These are phyloP conservation scores for Nigrospora oryzae DNA, from an alignment of 2,329 filamentous ascomycete species.

Conservation along the genomic window DNA sequence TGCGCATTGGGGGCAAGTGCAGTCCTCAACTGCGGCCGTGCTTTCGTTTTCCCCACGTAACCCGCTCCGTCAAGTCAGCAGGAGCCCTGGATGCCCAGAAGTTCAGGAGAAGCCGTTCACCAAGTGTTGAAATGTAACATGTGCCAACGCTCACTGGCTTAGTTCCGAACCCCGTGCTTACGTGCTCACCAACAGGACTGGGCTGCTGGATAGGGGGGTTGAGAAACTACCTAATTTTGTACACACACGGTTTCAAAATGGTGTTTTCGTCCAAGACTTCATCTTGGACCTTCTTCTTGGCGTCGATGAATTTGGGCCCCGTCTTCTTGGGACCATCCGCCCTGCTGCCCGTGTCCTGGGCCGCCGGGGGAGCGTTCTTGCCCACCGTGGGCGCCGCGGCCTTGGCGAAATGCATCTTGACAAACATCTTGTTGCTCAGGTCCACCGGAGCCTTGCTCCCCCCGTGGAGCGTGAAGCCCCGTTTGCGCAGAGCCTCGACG, in stretches of 20 bases:
- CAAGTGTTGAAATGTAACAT: too few relatives aligned
- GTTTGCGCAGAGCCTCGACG: constrained; percentile 68
- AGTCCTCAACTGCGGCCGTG: too few relatives aligned
- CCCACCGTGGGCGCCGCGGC: constrained; percentile 65
- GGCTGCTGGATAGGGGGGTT: too few relatives aligned
- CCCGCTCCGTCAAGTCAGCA: too few relatives aligned
- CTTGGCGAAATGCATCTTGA: constrained; percentile 93
- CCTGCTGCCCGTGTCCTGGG: constrained; percentile 54
- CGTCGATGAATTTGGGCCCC: constrained; percentile 40
- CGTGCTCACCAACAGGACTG: too few relatives aligned
- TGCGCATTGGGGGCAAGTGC: too few relatives aligned
- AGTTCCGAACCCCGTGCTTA: neutral
- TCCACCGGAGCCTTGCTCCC: constrained; percentile 58
- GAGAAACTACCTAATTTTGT: constrained; percentile 66
- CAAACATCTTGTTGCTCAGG: constrained; percentile 94
- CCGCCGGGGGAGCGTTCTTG: constrained; percentile 49
- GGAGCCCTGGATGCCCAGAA: too few relatives aligned
- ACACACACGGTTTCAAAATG: constrained; percentile 88
- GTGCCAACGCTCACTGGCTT: too few relatives aligned
- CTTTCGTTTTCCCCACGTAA: too few relatives aligned
- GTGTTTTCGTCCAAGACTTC: constrained; percentile 54
- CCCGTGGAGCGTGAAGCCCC: constrained; percentile 78
- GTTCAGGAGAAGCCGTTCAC: too few relatives aligned
- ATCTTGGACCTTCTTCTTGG: constrained; percentile 46
- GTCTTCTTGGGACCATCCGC: constrained; percentile 27